Conservation (phyloP, 2,329 filamentous ascomycete genomes). For the Cadophora sp. region DNA sequence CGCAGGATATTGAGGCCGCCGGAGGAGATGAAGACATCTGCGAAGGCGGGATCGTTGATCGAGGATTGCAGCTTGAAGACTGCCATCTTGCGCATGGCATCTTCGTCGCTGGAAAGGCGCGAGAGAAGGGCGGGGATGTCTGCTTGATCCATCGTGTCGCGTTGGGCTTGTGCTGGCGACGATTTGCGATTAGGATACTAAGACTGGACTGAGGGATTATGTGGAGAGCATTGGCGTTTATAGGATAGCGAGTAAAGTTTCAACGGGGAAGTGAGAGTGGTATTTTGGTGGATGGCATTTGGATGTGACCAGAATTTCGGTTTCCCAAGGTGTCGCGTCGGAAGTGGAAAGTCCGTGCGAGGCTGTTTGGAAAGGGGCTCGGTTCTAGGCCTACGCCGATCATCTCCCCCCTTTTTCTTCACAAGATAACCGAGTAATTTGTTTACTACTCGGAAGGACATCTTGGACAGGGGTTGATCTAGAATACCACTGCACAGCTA, state of each 20-base stretch:
- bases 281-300: neutral
- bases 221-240: slow-evolving; percentile 9
- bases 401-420: neutral
- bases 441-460: neutral
- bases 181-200: neutral
- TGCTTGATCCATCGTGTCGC: slow-evolving; percentile 62
- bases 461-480: neutral
- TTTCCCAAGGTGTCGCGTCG: slow-evolving; percentile 10
- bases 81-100: slow-evolving; percentile 96
- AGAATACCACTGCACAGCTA: neutral
- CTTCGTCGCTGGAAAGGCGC: slow-evolving; percentile 74
- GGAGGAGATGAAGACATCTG: slow-evolving; percentile 92
- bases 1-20: slow-evolving; percentile 84
- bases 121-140: slow-evolving; percentile 70
- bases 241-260: neutral
- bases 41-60: slow-evolving; percentile 95
- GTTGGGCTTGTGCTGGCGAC: neutral
- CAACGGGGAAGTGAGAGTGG: neutral
- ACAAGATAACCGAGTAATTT: neutral
- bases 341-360: slow-evolving; percentile 11
- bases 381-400: neutral
- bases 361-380: slow-evolving; percentile 1
- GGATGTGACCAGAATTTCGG: neutral
- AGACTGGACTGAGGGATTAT: neutral
- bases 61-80: slow-evolving; percentile 97